A percentile compares a stretch with the other conserved stretches of the same genome.
Conservation (phyloP, 2,329 filamentous ascomycete genomes). For the Claviceps monticola region DNA sequence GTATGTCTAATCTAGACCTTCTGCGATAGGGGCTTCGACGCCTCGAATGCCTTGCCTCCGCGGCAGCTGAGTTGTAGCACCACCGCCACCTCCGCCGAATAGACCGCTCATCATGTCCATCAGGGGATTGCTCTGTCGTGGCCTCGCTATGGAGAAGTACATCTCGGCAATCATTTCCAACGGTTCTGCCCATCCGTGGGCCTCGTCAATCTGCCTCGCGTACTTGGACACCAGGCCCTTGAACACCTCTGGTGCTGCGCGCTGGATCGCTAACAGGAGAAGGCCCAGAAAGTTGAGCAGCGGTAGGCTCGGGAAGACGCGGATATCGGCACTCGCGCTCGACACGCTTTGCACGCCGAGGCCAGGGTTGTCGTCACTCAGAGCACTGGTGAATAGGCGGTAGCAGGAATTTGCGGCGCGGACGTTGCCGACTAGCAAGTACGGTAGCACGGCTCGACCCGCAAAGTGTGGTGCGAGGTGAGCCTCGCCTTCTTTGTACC, state of each 20-base stretch:
- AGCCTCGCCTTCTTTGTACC: constrained; percentile 81
- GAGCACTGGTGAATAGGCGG: constrained; percentile 40
- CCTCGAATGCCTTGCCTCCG: constrained; percentile 30
- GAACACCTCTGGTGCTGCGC: constrained; percentile 65
- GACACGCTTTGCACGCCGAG: constrained; percentile 73
- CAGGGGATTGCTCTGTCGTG: constrained; percentile 79
- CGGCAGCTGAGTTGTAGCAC: constrained; percentile 25
- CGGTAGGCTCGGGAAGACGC: constrained; percentile 82
- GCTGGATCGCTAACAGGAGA: constrained; percentile 69
- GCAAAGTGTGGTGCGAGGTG: constrained; percentile 80
- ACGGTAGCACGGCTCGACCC: constrained; percentile 77
- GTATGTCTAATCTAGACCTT: constrained; percentile 40
- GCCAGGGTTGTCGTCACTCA: constrained; percentile 26
- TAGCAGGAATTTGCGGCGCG: constrained; percentile 77
- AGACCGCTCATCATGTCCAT: constrained; percentile 97
- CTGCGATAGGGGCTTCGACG: constrained; percentile 37
- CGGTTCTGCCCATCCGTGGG: constrained; percentile 64
- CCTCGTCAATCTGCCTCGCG: constrained; percentile 60
- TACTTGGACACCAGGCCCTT: constrained; percentile 75
- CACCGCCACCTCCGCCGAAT: constrained; percentile 63
- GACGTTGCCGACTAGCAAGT: constrained; percentile 80
- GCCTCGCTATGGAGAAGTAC: constrained; percentile 88
- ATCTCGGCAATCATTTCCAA: constrained; percentile 84
- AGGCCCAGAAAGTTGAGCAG: constrained; percentile 88
- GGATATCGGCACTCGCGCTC: constrained; percentile 56